Conservation (phyloP, 208 protist species). For the Leishmania amazonensis region DNA sequence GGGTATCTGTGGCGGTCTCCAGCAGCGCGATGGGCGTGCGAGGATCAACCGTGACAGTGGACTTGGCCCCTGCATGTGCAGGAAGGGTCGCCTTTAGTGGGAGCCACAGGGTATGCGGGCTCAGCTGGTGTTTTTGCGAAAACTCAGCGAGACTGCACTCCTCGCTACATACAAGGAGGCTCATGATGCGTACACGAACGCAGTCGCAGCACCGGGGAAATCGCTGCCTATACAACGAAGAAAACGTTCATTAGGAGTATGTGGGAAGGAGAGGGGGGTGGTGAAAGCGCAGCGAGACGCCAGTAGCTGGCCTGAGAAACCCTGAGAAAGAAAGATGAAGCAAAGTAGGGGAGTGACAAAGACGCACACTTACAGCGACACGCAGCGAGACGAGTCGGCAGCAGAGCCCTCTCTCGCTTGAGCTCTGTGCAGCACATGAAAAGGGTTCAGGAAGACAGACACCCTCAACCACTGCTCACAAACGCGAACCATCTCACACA, state of each 20-base stretch:
- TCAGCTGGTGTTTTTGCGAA: slow-evolving; percentile 30
- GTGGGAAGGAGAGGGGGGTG: not conserved
- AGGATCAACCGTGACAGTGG: slow-evolving; percentile 35
- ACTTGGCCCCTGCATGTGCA: slow-evolving; percentile 21
- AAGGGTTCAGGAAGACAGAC: not conserved
- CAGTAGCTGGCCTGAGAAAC: not conserved
- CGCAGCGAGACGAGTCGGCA: not conserved
- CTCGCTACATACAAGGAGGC: slow-evolving; percentile 19
- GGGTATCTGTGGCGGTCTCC: slow-evolving; percentile 27
- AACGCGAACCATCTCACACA: not conserved
- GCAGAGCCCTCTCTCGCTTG: not conserved
- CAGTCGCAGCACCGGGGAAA: not conserved
- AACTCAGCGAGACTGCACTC: slow-evolving; percentile 36
- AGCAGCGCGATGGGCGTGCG: slow-evolving; percentile 45
- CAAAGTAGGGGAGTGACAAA: not conserved
- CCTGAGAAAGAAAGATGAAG: not conserved
- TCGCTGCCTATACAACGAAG: not conserved
- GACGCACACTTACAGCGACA: not conserved
- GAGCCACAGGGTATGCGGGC: slow-evolving; percentile 54
- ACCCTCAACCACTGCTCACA: not conserved
- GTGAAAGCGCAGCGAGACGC: not conserved
- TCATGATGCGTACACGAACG: slow-evolving; percentile 15
- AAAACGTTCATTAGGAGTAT: not conserved
- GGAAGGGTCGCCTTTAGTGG: slow-evolving; percentile 37
- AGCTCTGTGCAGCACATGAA: not conserved